phyloP scores from a whole-genome alignment of 2,329 filamentous ascomycete genomes.

The Scopulariopsis brevicaulis region DNA sequence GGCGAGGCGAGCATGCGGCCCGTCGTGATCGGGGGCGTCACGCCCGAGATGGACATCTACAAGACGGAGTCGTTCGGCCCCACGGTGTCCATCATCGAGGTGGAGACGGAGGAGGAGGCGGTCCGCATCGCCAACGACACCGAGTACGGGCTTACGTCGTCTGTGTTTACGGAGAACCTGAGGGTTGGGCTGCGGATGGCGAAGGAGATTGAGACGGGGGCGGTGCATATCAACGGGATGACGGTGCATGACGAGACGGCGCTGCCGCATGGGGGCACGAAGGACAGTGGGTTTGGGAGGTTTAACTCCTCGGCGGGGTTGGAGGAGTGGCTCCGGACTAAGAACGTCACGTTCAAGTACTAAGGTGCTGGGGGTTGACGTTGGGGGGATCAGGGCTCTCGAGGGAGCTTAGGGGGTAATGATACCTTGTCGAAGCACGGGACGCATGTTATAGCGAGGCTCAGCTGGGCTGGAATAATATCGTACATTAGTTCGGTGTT shows the following conservation, averaged over 20 bases:
- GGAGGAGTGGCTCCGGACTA: constrained; percentile 51
- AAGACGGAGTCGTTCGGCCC: constrained; percentile 69
- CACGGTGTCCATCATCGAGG: constrained; percentile 53
- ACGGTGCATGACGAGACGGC: constrained; percentile 53
- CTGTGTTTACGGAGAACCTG: constrained; percentile 64
- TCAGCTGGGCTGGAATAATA: background rate
- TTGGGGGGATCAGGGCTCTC: background rate
- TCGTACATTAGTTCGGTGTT: no score
- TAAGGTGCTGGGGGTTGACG: constrained; percentile 8
- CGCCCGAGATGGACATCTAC: constrained; percentile 59
- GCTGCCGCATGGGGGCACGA: constrained; percentile 55
- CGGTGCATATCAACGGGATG: constrained; percentile 57
- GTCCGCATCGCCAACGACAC: constrained; percentile 68
- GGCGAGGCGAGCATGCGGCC: constrained; percentile 41
- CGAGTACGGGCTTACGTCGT: constrained; percentile 61
- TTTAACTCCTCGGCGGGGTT: constrained; percentile 43
- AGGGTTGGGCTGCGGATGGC: constrained; percentile 47
- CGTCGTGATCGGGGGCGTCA: constrained; percentile 54
- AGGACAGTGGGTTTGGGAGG: constrained; percentile 51
- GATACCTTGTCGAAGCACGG: no score
- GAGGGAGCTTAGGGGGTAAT: no score
- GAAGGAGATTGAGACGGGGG: constrained; percentile 52
- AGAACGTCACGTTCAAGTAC: constrained; percentile 48
- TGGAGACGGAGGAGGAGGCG: constrained; percentile 62
- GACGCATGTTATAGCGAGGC: background rate